Evolutionary conservation across 1,284 basidiomycete genomes (phyloP).

Genomic region (Ganoderma meredithae): DNA sequence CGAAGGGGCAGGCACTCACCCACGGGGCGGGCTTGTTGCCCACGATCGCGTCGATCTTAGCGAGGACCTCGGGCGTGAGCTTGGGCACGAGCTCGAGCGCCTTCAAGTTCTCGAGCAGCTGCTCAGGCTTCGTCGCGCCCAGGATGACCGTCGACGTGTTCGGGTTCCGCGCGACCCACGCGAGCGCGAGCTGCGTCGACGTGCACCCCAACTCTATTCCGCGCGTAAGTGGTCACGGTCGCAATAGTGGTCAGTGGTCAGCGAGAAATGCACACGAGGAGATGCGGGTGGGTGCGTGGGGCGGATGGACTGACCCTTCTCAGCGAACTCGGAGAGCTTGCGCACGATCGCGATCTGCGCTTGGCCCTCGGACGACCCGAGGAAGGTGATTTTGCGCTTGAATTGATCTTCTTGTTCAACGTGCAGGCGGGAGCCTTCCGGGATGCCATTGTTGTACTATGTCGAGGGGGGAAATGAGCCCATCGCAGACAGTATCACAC

Average conservation of each 20-base stretch:
- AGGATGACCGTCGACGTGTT: conserved; percentile 68
- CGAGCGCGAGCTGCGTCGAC: conserved; percentile 71
- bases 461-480: neutral
- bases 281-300: too few relatives aligned
- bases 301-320: conserved; percentile 45
- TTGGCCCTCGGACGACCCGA: conserved; percentile 57
- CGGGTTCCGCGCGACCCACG: conserved; percentile 72
- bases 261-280: too few relatives aligned
- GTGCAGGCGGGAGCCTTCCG: conserved; percentile 67
- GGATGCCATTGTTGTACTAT: conserved; percentile 56
- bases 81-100: conserved; percentile 76
- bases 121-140: conserved; percentile 64
- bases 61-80: conserved; percentile 67
- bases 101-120: conserved; percentile 74
- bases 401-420: conserved; percentile 57
- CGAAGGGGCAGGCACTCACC: conserved; percentile 36
- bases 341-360: conserved; percentile 75
- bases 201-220: conserved; percentile 59
- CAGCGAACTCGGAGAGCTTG: conserved; percentile 71
- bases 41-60: conserved; percentile 72
- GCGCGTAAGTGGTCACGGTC: neutral
- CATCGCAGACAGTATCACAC: neutral
- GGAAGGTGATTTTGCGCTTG: conserved; percentile 26
- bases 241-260: neutral
- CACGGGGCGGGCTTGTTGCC: conserved; percentile 52